Percentiles rank a stretch among this genome's conserved stretches.
phyloP scores from a whole-genome alignment of 305 asterid genomes.

The Stenogyne calaminthoides region DNA sequence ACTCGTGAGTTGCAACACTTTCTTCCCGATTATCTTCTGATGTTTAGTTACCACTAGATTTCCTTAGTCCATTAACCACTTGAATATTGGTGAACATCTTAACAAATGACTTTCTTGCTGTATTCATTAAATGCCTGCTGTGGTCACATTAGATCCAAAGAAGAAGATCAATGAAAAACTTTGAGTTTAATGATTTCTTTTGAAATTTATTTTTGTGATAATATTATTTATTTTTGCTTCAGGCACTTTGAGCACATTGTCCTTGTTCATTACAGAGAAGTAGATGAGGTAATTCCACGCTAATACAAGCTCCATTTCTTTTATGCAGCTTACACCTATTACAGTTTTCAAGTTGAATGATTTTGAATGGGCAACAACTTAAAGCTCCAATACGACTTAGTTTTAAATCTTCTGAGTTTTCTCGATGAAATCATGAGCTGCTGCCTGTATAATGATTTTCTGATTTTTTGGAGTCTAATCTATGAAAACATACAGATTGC shows the following conservation, averaged over 20 bases:
- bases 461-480: too few relatives aligned
- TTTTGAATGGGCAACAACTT: not conserved
- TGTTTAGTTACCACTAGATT: not conserved
- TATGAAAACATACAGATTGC: too few relatives aligned
- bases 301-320: not conserved
- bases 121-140: not conserved
- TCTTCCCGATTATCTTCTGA: not conserved
- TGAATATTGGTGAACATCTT: not conserved
- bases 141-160: not conserved
- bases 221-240: not conserved
- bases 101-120: not conserved
- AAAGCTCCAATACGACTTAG: not conserved
- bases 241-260: not conserved
- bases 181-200: not conserved
- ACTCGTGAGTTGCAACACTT: not conserved
- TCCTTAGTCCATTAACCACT: not conserved
- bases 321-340: not conserved
- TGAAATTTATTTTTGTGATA: not conserved
- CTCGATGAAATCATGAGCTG: too few relatives aligned
- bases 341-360: not conserved
- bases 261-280: not conserved
- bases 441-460: too few relatives aligned
- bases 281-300: not conserved
- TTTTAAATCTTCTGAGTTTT: too few relatives aligned
- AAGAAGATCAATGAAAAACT: not conserved